Percentiles rank a stretch among this genome's conserved stretches.
These are phyloP conservation scores for Hypoxylon trugodes DNA, from an alignment of 495 filamentous ascomycete genomes.

Conservation along the genomic window DNA sequence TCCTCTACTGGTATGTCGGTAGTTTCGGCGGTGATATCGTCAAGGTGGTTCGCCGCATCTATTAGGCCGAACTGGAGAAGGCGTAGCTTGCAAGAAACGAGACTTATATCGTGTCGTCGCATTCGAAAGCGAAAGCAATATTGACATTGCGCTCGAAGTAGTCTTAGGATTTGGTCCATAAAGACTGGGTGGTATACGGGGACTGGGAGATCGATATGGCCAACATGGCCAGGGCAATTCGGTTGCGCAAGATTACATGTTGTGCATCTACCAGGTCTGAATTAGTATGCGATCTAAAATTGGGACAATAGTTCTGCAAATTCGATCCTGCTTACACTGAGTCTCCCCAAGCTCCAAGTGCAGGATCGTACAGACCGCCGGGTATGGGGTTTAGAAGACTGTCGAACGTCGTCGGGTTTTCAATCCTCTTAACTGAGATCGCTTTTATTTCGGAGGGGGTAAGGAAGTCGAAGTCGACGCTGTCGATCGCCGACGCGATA, in stretches of 20 bases:
- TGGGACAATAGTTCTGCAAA: background rate
- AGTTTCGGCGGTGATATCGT: constrained; percentile 54
- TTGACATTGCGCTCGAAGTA: constrained; percentile 85
- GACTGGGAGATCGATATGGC: constrained; percentile 93
- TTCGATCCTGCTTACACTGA: constrained; percentile 66
- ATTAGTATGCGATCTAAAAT: constrained; percentile 25
- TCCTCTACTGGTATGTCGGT: constrained; percentile 39
- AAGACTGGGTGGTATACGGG: constrained; percentile 93
- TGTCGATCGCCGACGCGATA: constrained; percentile 81
- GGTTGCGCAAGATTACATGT: constrained; percentile 83
- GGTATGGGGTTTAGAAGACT: constrained; percentile 83
- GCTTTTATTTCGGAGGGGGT: constrained; percentile 81
- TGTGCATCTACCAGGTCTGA: constrained; percentile 70
- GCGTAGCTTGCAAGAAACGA: constrained; percentile 83
- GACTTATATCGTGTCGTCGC: constrained; percentile 73
- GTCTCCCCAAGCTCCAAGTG: constrained; percentile 90
- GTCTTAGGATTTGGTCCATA: constrained; percentile 85
- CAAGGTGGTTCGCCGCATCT: constrained; percentile 73
- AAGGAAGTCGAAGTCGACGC: constrained; percentile 89
- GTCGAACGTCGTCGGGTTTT: constrained; percentile 89
- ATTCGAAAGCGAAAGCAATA: constrained; percentile 88
- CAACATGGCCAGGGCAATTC: constrained; percentile 89
- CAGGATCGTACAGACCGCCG: constrained; percentile 90
- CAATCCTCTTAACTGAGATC: constrained; percentile 90
- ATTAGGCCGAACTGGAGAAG: constrained; percentile 87